Evolutionary conservation across 73 alveolate species (phyloP), one percentile per base, ranked within the genome.

Genomic region (Symbiodinium natans): DNA sequence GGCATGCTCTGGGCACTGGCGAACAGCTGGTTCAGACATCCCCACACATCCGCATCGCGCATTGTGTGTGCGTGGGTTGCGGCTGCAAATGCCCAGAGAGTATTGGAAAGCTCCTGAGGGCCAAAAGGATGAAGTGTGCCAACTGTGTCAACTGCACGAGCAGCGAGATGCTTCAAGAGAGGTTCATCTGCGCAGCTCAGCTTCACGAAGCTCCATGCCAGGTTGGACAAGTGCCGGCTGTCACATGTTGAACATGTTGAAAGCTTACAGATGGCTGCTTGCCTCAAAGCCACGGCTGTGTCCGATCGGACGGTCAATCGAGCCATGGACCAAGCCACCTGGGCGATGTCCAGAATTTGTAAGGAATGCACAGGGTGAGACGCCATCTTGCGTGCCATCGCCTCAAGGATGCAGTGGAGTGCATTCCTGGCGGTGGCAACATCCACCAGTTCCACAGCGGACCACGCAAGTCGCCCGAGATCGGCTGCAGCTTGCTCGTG

Each of bases 241-340:
- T 88, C 95, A 36, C 94, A 86, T 11, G 71, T 29, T n/a, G n/a
- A n/a, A 13, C 59, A 46, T 8, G 31, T 63, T n/a, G 80, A 36
- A 63, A 63, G 80, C 80, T 63, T 36, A 23, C 19, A 13, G 80
- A 63, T 29, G 38, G 80, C 80, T 13, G 38, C 38, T 0, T 23
- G 80, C 80, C 36, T 63, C 80, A 63, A 29, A 63, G 48, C 54
- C 52, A 38, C n/a, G 42, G 40, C 0, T 19, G 13, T 34, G 21
- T 86, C 83, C 19, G 40, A 34, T 4, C 40, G 54, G 83, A 36
- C 68, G 33, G 23, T 38, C 95, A 63, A 3, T 2, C 86, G 95
- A 3, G 95, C 95, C 95, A 88, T 63, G 86, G 95, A 56, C 95
- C 95, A 88, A 0, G 33, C 86, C 86, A 88, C 43, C 42, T 88